Conservation (phyloP, 2,329 filamentous ascomycete genomes). For the Fusarium incarnatum region DNA sequence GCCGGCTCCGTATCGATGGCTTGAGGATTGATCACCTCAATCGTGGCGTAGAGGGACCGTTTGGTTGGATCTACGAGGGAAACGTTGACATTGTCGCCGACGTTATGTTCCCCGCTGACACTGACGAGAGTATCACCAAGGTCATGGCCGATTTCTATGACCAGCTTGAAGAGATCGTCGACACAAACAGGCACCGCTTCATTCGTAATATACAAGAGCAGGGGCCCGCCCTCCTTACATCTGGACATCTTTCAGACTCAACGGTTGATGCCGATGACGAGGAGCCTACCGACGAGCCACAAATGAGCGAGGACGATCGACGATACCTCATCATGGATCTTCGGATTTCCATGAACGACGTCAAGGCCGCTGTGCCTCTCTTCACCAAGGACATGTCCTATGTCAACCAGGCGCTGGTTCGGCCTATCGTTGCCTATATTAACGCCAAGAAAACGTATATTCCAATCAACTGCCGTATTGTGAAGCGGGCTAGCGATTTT, state of each 20-base stretch:
- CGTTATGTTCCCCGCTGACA: slow-evolving; percentile 91
- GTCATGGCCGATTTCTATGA: slow-evolving; percentile 98
- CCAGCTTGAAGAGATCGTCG: slow-evolving; percentile 91
- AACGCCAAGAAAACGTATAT: slow-evolving; percentile 96
- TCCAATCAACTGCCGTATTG: slow-evolving; percentile 91
- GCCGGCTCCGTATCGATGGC: slow-evolving; percentile 89
- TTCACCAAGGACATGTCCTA: slow-evolving; percentile 94
- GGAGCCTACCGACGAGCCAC: slow-evolving; percentile 8
- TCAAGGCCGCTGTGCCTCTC: slow-evolving; percentile 90
- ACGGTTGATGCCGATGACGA: slow-evolving; percentile 33
- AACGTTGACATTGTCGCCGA: slow-evolving; percentile 97
- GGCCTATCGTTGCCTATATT: slow-evolving; percentile 98
- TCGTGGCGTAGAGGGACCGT: slow-evolving; percentile 89
- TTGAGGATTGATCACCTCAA: slow-evolving; percentile 97
- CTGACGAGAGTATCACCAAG: slow-evolving; percentile 88
- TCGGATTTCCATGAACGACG: slow-evolving; percentile 93
- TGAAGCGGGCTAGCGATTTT: slow-evolving; percentile 90
- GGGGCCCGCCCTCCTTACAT: slow-evolving; percentile 45
- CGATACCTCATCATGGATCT: slow-evolving; percentile 94
- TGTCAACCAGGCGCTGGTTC: slow-evolving; percentile 93
- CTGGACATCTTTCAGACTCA: slow-evolving; percentile 51
- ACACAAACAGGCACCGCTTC: slow-evolving; percentile 76
- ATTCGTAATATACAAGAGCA: slow-evolving; percentile 61
- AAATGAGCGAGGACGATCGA: slow-evolving; percentile 66
- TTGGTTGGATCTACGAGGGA: slow-evolving; percentile 97